Base-by-base conservation (phyloP, 23 red algal species). In the Gracilaria domingensis region DNA sequence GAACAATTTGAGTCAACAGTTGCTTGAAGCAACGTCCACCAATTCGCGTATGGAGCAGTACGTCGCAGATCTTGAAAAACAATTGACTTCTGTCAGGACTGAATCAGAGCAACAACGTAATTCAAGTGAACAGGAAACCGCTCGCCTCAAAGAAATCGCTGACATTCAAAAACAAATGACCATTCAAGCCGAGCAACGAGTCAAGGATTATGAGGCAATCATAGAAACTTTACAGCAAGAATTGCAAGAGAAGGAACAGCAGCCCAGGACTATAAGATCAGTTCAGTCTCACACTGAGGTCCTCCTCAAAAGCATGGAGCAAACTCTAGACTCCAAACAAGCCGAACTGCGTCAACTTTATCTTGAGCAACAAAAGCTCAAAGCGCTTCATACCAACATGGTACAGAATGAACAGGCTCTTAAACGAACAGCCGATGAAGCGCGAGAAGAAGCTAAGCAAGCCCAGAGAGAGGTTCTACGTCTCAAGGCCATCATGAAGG, bases 201-300 rank as follows among this genome's bases (percentile, higher is more conserved):
- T 59, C 4, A 55, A 81, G 17, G 76, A 81, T n/a, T 81, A 36
- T n/a, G 76, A 81, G 39, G 67, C 67, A 37, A 73, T 73, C 28
- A 44, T 73, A 44, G 76, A 81, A 81, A 59, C 76, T 0, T 33
- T 81, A 12, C 49, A 55, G 26, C 76, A 81, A 54, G 76, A 81
- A 81, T 6, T 54, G 42, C 49, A 81, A 81, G 24, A 58, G 26
- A 59, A 58, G 11, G 54, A 81, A 23, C 76, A 38, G 20, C 74
- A 59, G 25, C 47, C 76, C 4, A 81, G 12, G 6, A 81, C 47
- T 1, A 45, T 81, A 9, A 81, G 54, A 58, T 79, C 85, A 12
- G 53, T 89, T 45, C 62, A 78, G n/a, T 53, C 53, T 21, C 85
- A 89, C 50, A 70, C 74, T 2, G 85, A 89, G 39, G 85, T 89